phyloP scores from a whole-genome alignment of 2,329 filamentous ascomycete species.

The Ilyonectria sp. region DNA sequence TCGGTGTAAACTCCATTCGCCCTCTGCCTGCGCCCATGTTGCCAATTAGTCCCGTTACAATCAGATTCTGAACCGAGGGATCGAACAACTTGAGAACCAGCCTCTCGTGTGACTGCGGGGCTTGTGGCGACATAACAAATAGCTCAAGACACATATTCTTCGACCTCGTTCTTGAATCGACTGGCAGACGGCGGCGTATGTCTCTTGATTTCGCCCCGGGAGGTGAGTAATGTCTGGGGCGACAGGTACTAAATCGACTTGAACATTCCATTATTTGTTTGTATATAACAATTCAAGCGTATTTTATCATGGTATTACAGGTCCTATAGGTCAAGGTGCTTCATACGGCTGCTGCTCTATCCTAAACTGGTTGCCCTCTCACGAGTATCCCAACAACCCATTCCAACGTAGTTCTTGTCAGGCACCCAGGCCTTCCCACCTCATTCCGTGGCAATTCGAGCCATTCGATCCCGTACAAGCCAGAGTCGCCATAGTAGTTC shows the following conservation, averaged over 20 bases:
- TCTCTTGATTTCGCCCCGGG: neutral
- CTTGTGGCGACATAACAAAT: too few species aligned
- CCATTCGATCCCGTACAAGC: constrained; percentile 11
- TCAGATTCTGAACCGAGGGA: too few species aligned
- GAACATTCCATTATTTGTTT: too few species aligned
- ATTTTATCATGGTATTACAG: constrained; percentile 17
- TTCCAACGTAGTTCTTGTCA: neutral
- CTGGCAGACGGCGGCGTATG: neutral
- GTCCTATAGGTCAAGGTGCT: constrained; percentile 34
- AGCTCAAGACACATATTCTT: too few species aligned
- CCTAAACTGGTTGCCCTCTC: constrained; percentile 22
- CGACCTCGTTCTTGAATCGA: neutral
- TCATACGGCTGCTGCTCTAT: constrained; percentile 36
- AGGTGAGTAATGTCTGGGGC: neutral
- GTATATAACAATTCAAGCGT: neutral
- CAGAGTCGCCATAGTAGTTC: neutral
- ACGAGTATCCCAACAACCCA: neutral
- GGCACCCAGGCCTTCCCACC: neutral
- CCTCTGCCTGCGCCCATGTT: too few species aligned
- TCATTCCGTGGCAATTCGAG: constrained; percentile 9
- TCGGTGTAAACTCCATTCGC: too few species aligned
- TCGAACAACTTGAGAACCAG: too few species aligned
- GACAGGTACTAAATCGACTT: too few species aligned
- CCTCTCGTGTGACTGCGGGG: too few species aligned
- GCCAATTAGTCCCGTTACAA: too few species aligned